Base-by-base conservation (phyloP, 2,329 filamentous ascomycete species). In the Alternaria postmessia region DNA sequence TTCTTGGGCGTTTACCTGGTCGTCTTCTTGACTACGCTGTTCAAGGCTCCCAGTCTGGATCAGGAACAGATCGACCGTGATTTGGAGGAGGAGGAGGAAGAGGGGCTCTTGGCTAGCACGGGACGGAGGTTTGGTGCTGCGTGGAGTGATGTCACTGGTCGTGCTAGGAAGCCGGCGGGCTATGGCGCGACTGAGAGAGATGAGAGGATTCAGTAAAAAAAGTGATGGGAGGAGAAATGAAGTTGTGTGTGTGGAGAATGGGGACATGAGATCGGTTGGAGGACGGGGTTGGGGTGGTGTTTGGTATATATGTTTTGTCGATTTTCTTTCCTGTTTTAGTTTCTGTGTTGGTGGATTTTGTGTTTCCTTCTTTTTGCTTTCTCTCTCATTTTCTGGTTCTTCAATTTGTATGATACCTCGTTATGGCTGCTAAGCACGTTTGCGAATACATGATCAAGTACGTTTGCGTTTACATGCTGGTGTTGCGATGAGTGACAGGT, bases 11-110 rank as follows among this genome's bases (percentile, higher is more conserved):
- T 97, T 20, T 97, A 96, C 78, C 78, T 97, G 9, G 80, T 97
- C 55, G 89, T 96, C 12, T 91, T 97, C 69, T 60, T 93, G 22
- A 91, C 91, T 0, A 88, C 91, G 3, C 81, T 97, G 0, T 90
- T 98, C 84, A 88, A 91, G 42, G 89, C 93, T 1, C 94, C 94
- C 0, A 89, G 86, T 73, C 79, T 97, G 36, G 88, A 94, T 69
- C 84, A 94, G 57, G 86, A 87, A 46, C 89, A 94, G 71, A 78
- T 96, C 7, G 95, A 98, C 66, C 91, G 94, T 63, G 94, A 97
- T 74, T 89, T 94, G 16, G 92, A 96, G 77, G 91, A 90, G 30
- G 93, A 94, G 18, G 95, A 98, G 76, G 95, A 99, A 74, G 95
- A 99, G 81, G 92, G 94, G 11, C 82, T 99, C 49, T 82, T 99